Percentiles rank a stretch among this genome's conserved stretches.
phyloP scores from a whole-genome alignment of 2,329 filamentous ascomycete species.

The Ophiostoma tasmaniense region DNA sequence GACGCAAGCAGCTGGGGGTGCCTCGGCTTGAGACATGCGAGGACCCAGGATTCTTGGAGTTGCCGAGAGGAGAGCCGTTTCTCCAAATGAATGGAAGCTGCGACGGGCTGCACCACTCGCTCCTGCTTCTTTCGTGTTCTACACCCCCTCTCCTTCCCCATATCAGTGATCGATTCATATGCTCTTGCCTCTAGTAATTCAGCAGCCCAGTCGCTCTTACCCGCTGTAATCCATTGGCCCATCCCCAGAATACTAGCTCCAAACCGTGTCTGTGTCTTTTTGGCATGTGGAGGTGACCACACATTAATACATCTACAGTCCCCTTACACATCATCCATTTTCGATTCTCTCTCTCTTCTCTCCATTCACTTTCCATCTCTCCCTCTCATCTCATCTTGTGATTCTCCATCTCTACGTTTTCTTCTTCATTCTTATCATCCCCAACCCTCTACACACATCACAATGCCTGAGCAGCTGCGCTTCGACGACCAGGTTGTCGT shows the following conservation, averaged over 20 bases:
- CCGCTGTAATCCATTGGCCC: not conserved
- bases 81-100: slow-evolving; percentile 9
- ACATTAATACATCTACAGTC: slow-evolving; percentile 8
- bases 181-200: not conserved
- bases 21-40: slow-evolving; percentile 20
- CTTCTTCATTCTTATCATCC: not conserved
- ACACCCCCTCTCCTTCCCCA: slow-evolving; percentile 1
- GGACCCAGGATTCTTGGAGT: slow-evolving; percentile 7
- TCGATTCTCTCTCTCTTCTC: slow-evolving; percentile 5
- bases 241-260: slow-evolving; percentile 4
- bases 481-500: slow-evolving; percentile 86
- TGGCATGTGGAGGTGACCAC: slow-evolving; percentile 16
- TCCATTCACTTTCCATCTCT: not conserved
- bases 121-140: not conserved
- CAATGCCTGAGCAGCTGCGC: slow-evolving; percentile 59
- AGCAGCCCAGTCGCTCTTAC: not conserved
- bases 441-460: slow-evolving; percentile 16
- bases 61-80: slow-evolving; percentile 13
- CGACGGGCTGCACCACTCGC: slow-evolving; percentile 5
- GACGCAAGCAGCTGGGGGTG: slow-evolving; percentile 7
- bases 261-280: slow-evolving; percentile 8
- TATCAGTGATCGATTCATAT: not conserved
- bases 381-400: not conserved
- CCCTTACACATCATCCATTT: not conserved
- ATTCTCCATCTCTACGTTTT: not conserved